Conservation (phyloP, 257 asterid genomes). For the Solanum okadae region DNA sequence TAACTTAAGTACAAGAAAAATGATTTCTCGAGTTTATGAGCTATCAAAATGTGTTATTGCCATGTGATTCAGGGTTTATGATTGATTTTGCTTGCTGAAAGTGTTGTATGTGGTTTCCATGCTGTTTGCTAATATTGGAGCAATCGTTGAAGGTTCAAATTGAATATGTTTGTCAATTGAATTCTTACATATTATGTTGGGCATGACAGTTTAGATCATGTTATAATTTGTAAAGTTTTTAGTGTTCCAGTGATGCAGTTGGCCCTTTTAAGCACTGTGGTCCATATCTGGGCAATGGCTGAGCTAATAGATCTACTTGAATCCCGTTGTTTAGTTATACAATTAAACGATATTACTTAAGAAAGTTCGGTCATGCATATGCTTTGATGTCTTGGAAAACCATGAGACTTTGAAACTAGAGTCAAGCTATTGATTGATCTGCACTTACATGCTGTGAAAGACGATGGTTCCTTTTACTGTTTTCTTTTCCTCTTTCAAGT, state of each 20-base stretch:
- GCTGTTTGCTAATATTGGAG: neutral
- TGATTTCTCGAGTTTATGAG: neutral
- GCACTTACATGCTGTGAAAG: neutral
- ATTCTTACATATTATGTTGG: neutral
- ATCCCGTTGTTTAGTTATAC: neutral
- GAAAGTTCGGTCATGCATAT: neutral
- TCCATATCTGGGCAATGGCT: neutral
- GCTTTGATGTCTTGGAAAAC: neutral
- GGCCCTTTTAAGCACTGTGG: neutral
- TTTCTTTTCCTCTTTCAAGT: neutral
- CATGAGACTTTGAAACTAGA: neutral
- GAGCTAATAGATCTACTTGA: neutral
- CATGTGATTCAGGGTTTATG: neutral
- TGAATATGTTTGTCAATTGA: neutral
- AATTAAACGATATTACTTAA: neutral
- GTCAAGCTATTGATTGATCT: neutral
- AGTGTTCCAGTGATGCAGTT: neutral
- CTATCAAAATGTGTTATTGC: neutral
- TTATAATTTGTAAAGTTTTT: neutral
- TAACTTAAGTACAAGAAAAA: neutral
- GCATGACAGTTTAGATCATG: neutral
- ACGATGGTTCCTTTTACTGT: neutral
- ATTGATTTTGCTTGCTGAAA: neutral
- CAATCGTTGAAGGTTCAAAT: neutral
- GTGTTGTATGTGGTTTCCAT: neutral